A percentile compares a stretch with the other conserved stretches of the same genome.
phyloP scores from a whole-genome alignment of 2,329 filamentous ascomycete genomes.

The Fusarium liriodendri region DNA sequence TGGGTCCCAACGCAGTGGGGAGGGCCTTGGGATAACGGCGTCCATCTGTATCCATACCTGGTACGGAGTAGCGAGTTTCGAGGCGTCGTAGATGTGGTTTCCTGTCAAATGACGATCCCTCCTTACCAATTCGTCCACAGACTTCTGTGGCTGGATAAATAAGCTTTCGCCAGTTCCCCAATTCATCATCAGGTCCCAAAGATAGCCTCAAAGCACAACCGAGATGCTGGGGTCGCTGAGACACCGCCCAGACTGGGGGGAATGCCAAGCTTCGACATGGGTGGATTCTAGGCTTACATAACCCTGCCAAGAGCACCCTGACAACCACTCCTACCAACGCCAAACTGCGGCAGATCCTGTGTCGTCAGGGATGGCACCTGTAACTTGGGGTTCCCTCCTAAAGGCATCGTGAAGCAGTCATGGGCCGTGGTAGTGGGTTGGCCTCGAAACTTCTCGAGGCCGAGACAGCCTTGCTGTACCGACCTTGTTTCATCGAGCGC shows the following conservation, averaged over 20 bases:
- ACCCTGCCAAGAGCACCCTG: slow-evolving; percentile 3
- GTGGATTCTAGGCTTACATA: neutral
- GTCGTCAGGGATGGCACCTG: neutral
- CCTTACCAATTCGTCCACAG: neutral
- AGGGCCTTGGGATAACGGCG: neutral
- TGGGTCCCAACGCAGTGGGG: neutral
- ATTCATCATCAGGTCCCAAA: neutral
- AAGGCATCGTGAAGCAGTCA: neutral
- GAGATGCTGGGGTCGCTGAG: neutral
- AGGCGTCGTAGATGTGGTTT: neutral
- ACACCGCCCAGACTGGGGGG: neutral
- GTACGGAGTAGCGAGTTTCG: neutral
- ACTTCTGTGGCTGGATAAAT: neutral
- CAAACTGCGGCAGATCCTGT: neutral
- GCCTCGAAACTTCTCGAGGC: neutral
- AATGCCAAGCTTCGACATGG: neutral
- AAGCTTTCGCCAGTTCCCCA: neutral
- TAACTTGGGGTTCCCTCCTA: neutral
- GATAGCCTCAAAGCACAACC: neutral
- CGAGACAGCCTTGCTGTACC: neutral
- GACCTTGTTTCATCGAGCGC: neutral
- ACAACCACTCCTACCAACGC: neutral
- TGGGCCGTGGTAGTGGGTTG: neutral
- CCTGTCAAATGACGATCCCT: neutral
- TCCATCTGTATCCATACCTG: neutral